phyloP scores from a whole-genome alignment of 2,329 filamentous ascomycete species.

The Elsinoe perseae region DNA sequence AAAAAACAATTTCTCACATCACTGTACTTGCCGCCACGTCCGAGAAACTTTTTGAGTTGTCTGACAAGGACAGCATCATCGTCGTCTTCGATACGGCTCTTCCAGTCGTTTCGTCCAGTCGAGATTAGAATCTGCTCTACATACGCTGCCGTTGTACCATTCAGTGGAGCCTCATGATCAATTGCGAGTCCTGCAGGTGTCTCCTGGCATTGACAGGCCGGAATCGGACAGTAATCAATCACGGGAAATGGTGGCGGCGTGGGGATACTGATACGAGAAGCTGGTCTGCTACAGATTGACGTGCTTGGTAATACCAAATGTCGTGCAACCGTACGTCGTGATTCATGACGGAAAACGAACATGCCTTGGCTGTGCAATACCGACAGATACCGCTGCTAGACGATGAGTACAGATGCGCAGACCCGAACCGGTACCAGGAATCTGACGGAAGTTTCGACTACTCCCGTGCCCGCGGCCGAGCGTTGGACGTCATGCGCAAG shows the following conservation, averaged over 20 bases:
- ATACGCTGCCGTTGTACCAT: conserved; percentile 71
- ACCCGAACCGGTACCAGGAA: too few relatives aligned
- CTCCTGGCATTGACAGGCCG: conserved; percentile 67
- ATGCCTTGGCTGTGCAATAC: conserved; percentile 15
- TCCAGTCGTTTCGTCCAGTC: conserved; percentile 74
- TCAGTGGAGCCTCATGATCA: conserved; percentile 60
- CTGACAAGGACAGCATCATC: conserved; percentile 53
- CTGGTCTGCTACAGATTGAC: conserved; percentile 13
- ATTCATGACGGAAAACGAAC: conserved; percentile 25
- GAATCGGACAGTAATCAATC: conserved; percentile 57
- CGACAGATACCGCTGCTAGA: too few relatives aligned
- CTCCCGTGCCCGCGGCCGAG: too few relatives aligned
- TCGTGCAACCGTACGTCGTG: conserved; percentile 17
- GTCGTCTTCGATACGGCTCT: conserved; percentile 76
- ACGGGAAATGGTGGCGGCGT: conserved; percentile 37
- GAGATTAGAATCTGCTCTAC: conserved; percentile 76
- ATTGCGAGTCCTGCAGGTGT: conserved; percentile 63
- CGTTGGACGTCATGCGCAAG: too few relatives aligned
- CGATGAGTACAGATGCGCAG: too few relatives aligned
- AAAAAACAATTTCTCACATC: conserved; percentile 34
- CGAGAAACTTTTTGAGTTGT: conserved; percentile 54
- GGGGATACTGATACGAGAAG: conserved; percentile 29
- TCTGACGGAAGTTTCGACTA: too few relatives aligned
- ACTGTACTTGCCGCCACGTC: conserved; percentile 36
- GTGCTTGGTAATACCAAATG: background rate